Percentiles rank a stretch among this genome's conserved stretches.
These are phyloP conservation scores for Hippophae tibetana DNA, from an alignment of 306 rosid genomes.

Conservation along the genomic window DNA sequence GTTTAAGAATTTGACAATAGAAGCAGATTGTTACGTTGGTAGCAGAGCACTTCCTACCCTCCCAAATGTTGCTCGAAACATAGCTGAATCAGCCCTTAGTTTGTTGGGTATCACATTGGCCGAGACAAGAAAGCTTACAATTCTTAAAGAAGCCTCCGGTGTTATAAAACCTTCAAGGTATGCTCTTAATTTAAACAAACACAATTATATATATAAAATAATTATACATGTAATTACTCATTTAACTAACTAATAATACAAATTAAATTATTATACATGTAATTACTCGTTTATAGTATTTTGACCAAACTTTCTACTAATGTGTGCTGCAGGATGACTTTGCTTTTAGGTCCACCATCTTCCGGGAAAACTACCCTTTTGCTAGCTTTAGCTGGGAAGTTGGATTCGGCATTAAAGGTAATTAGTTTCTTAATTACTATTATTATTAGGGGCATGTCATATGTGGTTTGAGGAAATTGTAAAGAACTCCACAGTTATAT, in stretches of 20 bases:
- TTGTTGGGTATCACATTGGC: slow-evolving; percentile 43
- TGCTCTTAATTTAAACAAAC: neutral
- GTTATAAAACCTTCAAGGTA: slow-evolving; percentile 84
- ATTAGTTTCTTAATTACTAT: neutral
- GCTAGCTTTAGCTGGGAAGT: slow-evolving; percentile 86
- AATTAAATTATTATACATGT: too few relatives aligned
- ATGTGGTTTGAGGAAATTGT: too few relatives aligned
- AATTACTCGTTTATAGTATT: neutral
- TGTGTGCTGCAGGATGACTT: slow-evolving; percentile 60
- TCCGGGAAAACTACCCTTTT: slow-evolving; percentile 91
- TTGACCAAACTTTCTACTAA: neutral
- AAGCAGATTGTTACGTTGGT: slow-evolving; percentile 69
- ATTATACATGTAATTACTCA: too few relatives aligned
- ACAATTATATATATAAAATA: too few relatives aligned
- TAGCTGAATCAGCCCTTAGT: slow-evolving; percentile 49
- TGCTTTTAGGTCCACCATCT: slow-evolving; percentile 83
- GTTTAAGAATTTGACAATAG: slow-evolving; percentile 55
- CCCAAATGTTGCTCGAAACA: slow-evolving; percentile 54
- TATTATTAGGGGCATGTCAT: too few relatives aligned
- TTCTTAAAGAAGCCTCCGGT: slow-evolving; percentile 77
- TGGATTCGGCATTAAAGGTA: slow-evolving; percentile 67
- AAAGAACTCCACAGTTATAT: too few relatives aligned
- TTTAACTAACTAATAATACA: too few relatives aligned
- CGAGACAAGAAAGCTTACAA: slow-evolving; percentile 69
- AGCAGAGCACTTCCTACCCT: slow-evolving; percentile 77